Evolutionary conservation across 306 rosid species (phyloP), one percentile per base, ranked within the genome.

Genomic region (Prunus mongolica): DNA sequence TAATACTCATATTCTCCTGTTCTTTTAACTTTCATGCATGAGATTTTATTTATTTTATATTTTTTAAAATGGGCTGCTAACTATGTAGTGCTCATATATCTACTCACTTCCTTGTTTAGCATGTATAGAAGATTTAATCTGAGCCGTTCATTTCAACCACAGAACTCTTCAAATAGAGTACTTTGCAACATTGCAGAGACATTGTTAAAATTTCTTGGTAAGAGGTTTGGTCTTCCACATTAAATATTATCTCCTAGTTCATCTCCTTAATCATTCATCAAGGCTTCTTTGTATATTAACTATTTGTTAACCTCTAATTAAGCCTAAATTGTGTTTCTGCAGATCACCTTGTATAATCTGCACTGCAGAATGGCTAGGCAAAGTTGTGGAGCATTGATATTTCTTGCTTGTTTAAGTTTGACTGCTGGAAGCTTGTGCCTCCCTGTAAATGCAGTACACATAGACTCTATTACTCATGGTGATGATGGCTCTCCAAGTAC

Each of bases 81-180:
- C 44, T 34, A 34, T 34, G 44, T 34, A 34, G 44, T 34, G 41
- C 41, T 34, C 8, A 34, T 34, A 0, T 34, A 34, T 34, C 44
- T 34, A 34, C 44, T 34, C 65, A 58, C 34, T 58, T 58, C 65
- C 20, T 62, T 62, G 5, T 27, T 28, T 41, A 27, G 38, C 67
- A 62, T 13, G 1, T 50, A 28, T 62, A 30, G 47, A 24, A 49
- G 65, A 62, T 46, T 62, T 30, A n/a, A 74, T 49, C 61, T 47
- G 20, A 74, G 19, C 78, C 78, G 22, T 65, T 47, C 62, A 47
- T 63, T 51, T 74, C 41, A 62, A 13, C 69, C 71, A 45, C 32
- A 18, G 2, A 0, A n/a, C 49, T 63, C 62, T 62, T 10, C 47
- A 63, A 55, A 72, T 72, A 32, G 76, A 27, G 19, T 14, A 38